Conservation (phyloP, 345 rosid species). For the Gossypium ekmanianum region DNA sequence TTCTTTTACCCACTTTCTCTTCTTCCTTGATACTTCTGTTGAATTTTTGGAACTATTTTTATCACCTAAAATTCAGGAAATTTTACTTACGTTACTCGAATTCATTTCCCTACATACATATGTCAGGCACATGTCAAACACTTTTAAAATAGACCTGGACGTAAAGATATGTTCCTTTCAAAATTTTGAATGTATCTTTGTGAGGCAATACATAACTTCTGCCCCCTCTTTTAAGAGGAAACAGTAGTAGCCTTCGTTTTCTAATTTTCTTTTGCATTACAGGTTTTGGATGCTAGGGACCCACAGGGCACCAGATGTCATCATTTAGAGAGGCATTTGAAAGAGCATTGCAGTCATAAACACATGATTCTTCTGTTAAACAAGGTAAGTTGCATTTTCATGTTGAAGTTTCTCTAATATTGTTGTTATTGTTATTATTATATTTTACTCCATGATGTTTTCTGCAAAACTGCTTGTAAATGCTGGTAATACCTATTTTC, state of each 20-base stretch:
- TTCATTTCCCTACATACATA: neutral
- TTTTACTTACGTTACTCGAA: neutral
- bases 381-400: conserved; percentile 50
- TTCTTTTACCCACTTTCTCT: neutral
- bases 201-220: neutral
- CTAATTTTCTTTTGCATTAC: conserved; percentile 13
- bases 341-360: conserved; percentile 88
- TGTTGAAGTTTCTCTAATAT: neutral
- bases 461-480: neutral
- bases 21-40: neutral
- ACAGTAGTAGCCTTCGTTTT: neutral
- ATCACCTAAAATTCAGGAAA: neutral
- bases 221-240: neutral
- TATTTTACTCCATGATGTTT: neutral
- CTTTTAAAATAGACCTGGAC: neutral
- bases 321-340: conserved; percentile 82
- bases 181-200: neutral
- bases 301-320: conserved; percentile 90
- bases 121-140: neutral
- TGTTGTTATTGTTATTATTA: neutral
- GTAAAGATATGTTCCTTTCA: neutral
- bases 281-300: conserved; percentile 98
- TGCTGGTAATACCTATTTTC: conserved; percentile 9
- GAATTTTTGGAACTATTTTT: neutral
- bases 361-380: conserved; percentile 87